These are phyloP conservation scores for Dipodascopsis tothii DNA, from an alignment of 805 yeast species.

Conservation along the genomic window DNA sequence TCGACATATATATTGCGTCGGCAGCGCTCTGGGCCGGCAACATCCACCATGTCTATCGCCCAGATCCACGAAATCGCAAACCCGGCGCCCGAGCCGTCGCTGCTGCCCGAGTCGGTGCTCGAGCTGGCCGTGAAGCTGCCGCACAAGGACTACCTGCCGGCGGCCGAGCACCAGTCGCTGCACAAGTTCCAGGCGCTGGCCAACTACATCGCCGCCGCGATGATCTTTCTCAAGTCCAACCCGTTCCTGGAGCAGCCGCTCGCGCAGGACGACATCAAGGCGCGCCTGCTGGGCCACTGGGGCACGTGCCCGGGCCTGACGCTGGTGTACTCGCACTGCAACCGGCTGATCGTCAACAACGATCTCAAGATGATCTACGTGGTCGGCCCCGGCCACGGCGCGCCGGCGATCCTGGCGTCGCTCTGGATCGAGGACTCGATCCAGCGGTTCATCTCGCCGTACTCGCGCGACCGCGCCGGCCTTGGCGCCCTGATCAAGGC, in stretches of 20 bases:
- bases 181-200: conserved; percentile 19
- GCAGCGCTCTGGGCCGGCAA: too few relatives aligned
- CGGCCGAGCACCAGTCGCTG: conserved; percentile 14
- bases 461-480: conserved; percentile 15
- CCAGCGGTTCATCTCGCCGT: conserved; percentile 16
- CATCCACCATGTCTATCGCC: not conserved
- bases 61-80: conserved; percentile 11
- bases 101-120: conserved; percentile 17
- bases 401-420: conserved; percentile 24
- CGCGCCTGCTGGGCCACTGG: conserved; percentile 23
- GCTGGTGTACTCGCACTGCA: conserved; percentile 20
- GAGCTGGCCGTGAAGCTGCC: conserved; percentile 13
- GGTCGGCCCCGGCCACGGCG: conserved; percentile 25
- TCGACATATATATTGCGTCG: too few relatives aligned
- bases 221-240: conserved; percentile 19
- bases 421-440: conserved; percentile 23
- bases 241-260: conserved; percentile 12
- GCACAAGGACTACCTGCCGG: conserved; percentile 13
- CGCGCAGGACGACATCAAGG: conserved; percentile 18
- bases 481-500: conserved; percentile 12
- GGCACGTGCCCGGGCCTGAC: conserved; percentile 25
- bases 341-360: conserved; percentile 18
- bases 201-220: conserved; percentile 19
- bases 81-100: conserved; percentile 20
- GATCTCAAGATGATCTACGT: conserved; percentile 20